phyloP scores from a whole-genome alignment of 352 stramenopile genomes.

The Phytophthora pinifolia region DNA sequence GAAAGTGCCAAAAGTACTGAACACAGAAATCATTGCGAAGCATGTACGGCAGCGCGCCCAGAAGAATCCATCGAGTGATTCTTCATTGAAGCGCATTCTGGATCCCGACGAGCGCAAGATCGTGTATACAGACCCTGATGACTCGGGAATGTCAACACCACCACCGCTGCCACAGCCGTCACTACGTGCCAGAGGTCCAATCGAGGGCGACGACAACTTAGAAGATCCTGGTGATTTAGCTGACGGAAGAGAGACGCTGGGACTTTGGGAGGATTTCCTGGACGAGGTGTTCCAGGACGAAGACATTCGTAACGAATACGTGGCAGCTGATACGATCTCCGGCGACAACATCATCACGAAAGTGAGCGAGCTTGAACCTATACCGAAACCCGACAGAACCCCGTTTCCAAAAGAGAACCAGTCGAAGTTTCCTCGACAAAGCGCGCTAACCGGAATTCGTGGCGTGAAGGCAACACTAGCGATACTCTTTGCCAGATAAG shows the following conservation, averaged over 20 bases:
- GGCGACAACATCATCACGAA: neutral
- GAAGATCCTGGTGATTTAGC: slow-evolving; percentile 8
- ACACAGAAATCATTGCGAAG: slow-evolving; percentile 1
- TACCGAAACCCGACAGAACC: slow-evolving; percentile 1
- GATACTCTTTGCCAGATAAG: neutral
- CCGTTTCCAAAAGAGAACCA: slow-evolving; percentile 6
- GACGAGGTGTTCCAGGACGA: slow-evolving; percentile 3
- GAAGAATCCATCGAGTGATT: neutral
- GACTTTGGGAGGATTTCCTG: slow-evolving; percentile 1
- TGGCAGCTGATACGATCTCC: neutral
- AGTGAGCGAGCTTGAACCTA: slow-evolving; percentile 2
- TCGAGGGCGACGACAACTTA: neutral
- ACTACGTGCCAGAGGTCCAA: neutral
- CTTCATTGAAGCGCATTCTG: slow-evolving; percentile 4
- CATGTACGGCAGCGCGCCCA: slow-evolving; percentile 1
- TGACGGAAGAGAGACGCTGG: neutral
- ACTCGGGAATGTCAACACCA: neutral
- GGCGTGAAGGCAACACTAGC: slow-evolving; percentile 4
- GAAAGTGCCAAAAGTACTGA: neutral
- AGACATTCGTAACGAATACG: neutral
- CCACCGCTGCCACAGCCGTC: neutral
- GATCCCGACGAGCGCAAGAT: slow-evolving; percentile 2
- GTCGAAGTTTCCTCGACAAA: neutral
- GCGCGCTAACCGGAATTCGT: neutral
- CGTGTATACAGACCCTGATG: neutral